Base-by-base conservation (phyloP, 2,329 filamentous ascomycete species). In the Fusarium hostae region DNA sequence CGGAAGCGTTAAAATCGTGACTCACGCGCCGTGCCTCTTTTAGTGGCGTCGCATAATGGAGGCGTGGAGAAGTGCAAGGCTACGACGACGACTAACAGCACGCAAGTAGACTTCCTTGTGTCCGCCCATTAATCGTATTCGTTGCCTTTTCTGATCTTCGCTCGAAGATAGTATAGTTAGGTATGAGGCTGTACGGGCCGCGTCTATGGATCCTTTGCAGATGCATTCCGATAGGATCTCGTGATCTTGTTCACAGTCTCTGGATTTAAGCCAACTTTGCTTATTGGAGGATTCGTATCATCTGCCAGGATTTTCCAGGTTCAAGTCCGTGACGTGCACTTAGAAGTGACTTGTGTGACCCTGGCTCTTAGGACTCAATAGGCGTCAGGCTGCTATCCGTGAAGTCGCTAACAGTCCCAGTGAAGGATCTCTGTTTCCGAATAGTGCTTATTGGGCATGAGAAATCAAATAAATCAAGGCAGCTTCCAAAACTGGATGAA, bases 191-290 rank as follows among this genome's bases (percentile, higher is more conserved):
- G 64, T 77, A 63, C 58, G 57, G 62, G 48, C 30, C 48, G 51
- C 59, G 40, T 50, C 39, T 50, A 47, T 63, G 48, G 43, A 30
- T 55, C 39, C 60, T 45, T 57, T 44, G 26, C 34, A 61, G 51
- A 68, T 50, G 63, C 54, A 58, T 59, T 44, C 56, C 22, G 15
- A 51, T 51, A 51, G 41, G 58, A 65, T 63, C 67, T 61, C 67
- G 70, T 77, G 75, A 77, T 66, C 30, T 72, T 54, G 28, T 75
- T 71, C 73, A 77, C 75, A 66, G 57, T 76, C 51, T 61, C 30
- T 39, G 50, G 16, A 24, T 35, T 22, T 43, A 56, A 59, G 50
- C 50, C 59, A 57, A 71, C 67, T 71, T 56, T 61, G 71, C 63
- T 60, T 61, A 61, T 60, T 66, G 69, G 68, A 51, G 39, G 45